A percentile compares a stretch with the other conserved stretches of the same genome.
Conservation (phyloP, 2,329 filamentous ascomycete species). For the Amylocarpus encephaloides region DNA sequence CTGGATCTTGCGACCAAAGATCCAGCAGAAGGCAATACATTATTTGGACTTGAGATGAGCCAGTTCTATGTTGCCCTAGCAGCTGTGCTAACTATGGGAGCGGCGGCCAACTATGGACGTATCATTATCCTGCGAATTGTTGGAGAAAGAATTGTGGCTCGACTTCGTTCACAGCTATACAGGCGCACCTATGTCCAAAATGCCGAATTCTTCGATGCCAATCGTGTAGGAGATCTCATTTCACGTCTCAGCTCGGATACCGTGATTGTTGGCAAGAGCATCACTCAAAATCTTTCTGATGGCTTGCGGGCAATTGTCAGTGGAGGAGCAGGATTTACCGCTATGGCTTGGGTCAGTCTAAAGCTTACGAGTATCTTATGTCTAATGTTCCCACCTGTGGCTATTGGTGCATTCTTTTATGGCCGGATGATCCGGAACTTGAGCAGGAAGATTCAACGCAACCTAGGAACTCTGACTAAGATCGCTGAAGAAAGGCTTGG, state of each 20-base stretch:
- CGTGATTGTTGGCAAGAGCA: slow-evolving; percentile 96
- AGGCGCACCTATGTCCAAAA: slow-evolving; percentile 92
- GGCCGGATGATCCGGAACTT: slow-evolving; percentile 83
- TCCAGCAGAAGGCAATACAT: slow-evolving; percentile 54
- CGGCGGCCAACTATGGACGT: slow-evolving; percentile 85
- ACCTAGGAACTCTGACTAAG: slow-evolving; percentile 86
- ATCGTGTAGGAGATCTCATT: slow-evolving; percentile 91
- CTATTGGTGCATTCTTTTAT: slow-evolving; percentile 85
- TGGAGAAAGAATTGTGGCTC: slow-evolving; percentile 87
- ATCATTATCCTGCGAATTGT: slow-evolving; percentile 92
- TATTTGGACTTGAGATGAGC: slow-evolving; percentile 78
- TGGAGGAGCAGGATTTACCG: slow-evolving; percentile 77
- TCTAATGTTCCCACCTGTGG: slow-evolving; percentile 85
- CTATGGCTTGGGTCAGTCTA: slow-evolving; percentile 95
- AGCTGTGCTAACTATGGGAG: slow-evolving; percentile 71
- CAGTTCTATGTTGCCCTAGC: slow-evolving; percentile 85
- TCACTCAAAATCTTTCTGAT: slow-evolving; percentile 95
- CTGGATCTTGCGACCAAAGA: slow-evolving; percentile 82
- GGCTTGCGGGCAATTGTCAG: slow-evolving; percentile 88
- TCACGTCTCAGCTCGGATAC: slow-evolving; percentile 93
- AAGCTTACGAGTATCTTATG: slow-evolving; percentile 82
- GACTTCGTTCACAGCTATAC: slow-evolving; percentile 84
- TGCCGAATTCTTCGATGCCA: slow-evolving; percentile 97
- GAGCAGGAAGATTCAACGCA: slow-evolving; percentile 89
- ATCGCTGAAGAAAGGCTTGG: slow-evolving; percentile 97